These are phyloP conservation scores for Komagataella kurtzmanii DNA, from an alignment of 805 yeast genomes.

Conservation along the genomic window DNA sequence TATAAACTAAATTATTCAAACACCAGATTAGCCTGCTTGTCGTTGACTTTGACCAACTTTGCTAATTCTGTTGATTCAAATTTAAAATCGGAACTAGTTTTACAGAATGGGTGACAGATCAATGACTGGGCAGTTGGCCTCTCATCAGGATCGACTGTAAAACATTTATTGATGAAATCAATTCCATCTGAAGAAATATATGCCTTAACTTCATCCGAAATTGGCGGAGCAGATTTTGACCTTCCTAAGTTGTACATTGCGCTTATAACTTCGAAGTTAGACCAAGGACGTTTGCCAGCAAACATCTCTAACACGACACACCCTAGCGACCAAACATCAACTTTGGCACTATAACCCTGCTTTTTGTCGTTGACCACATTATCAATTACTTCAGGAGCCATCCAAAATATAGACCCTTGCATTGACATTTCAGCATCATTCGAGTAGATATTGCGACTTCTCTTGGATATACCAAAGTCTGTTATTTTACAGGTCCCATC, in stretches of 20 bases:
- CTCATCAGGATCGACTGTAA: slow-evolving; percentile 60
- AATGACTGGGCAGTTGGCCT: slow-evolving; percentile 79
- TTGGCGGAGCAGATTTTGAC: slow-evolving; percentile 85
- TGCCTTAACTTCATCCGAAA: slow-evolving; percentile 74
- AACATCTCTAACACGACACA: slow-evolving; percentile 96
- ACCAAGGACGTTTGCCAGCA: slow-evolving; percentile 97
- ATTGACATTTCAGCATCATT: slow-evolving; percentile 87
- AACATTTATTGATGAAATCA: slow-evolving; percentile 64
- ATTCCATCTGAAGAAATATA: slow-evolving; percentile 52
- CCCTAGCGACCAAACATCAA: slow-evolving; percentile 96
- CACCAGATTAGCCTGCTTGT: slow-evolving; percentile 7
- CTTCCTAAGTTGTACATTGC: slow-evolving; percentile 87
- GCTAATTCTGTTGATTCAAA: slow-evolving; percentile 19
- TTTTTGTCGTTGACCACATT: slow-evolving; percentile 52
- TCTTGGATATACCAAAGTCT: slow-evolving; percentile 92
- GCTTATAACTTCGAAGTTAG: slow-evolving; percentile 85
- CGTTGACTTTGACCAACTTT: slow-evolving; percentile 11
- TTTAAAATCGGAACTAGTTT: slow-evolving; percentile 9
- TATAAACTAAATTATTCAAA: neutral
- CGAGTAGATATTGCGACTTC: slow-evolving; percentile 71
- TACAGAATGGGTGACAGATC: slow-evolving; percentile 30
- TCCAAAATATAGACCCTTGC: slow-evolving; percentile 98
- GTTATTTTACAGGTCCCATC: slow-evolving; percentile 94
- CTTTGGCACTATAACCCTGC: slow-evolving; percentile 94
- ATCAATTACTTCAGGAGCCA: slow-evolving; percentile 98